A percentile compares a stretch with the other conserved stretches of the same genome.
These are phyloP conservation scores for Protomyces inundatus DNA, from an alignment of 1,139 yeast genomes.

Conservation along the genomic window DNA sequence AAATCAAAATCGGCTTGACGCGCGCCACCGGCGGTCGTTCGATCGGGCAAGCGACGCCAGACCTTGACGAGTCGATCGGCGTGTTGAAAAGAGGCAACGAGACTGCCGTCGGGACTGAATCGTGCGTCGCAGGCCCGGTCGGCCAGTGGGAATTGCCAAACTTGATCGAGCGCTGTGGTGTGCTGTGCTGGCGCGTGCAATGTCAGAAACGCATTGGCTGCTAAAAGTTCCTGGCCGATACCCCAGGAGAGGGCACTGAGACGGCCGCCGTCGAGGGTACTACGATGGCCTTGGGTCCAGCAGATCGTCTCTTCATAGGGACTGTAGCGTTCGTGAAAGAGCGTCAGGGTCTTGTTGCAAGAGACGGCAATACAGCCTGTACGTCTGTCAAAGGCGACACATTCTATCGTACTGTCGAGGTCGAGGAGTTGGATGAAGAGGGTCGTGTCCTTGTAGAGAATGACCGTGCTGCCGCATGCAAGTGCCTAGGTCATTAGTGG, in stretches of 20 bases:
- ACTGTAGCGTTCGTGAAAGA: constrained; percentile 6
- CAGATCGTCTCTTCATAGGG: constrained; percentile 4
- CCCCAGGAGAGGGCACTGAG: constrained; percentile 69
- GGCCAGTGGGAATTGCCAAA: constrained; percentile 52
- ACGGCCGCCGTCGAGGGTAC: constrained; percentile 36
- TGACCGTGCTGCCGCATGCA: neutral
- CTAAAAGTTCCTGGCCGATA: constrained; percentile 52
- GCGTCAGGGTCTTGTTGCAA: neutral
- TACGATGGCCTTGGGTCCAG: constrained; percentile 45
- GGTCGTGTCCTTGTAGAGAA: neutral
- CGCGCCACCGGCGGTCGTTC: constrained; percentile 59
- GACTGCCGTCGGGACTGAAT: constrained; percentile 56
- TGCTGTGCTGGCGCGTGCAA: constrained; percentile 56
- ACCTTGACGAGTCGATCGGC: constrained; percentile 66
- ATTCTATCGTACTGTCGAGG: neutral
- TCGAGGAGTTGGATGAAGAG: constrained; percentile 1
- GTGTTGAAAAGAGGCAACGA: constrained; percentile 59
- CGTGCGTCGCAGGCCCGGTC: constrained; percentile 32
- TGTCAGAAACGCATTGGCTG: constrained; percentile 54
- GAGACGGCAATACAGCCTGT: constrained; percentile 13
- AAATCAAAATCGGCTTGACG: constrained; percentile 67
- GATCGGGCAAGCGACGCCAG: constrained; percentile 49
- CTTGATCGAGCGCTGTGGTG: constrained; percentile 39
- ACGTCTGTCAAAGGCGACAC: constrained; percentile 15
- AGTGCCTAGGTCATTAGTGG: neutral